Conservation (phyloP, 371 early-diverging fungal genomes). For the Furculomyces boomerangus region DNA sequence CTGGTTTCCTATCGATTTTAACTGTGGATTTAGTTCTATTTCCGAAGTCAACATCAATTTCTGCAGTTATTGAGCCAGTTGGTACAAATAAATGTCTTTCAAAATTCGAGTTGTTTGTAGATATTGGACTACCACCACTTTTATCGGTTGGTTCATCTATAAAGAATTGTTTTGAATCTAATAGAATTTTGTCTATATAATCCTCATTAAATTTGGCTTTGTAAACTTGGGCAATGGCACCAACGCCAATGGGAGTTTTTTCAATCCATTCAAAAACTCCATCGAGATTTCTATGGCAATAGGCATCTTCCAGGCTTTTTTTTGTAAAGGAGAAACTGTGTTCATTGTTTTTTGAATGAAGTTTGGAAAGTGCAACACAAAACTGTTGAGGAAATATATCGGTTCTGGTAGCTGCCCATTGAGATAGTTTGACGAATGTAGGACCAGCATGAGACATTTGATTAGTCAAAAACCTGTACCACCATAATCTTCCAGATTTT, state of each 20-base stretch:
- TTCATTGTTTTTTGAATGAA: slow-evolving; percentile 66
- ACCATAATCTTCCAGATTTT: slow-evolving; percentile 49
- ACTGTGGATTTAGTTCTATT: background rate
- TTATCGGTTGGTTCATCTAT: too few species aligned
- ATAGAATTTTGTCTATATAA: slow-evolving; percentile 4
- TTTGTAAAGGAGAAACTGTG: slow-evolving; percentile 56
- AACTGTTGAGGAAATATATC: slow-evolving; percentile 75
- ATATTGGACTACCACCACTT: too few species aligned
- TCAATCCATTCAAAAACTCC: slow-evolving; percentile 62
- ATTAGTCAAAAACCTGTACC: slow-evolving; percentile 55
- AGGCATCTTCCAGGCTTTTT: slow-evolving; percentile 35
- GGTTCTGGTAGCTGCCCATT: slow-evolving; percentile 88
- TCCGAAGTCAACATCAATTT: background rate
- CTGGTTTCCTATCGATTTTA: background rate
- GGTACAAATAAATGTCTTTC: background rate
- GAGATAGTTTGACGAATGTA: slow-evolving; percentile 76
- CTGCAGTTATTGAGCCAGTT: background rate
- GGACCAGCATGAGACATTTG: slow-evolving; percentile 79
- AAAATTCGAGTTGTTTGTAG: background rate
- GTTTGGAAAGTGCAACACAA: slow-evolving; percentile 49
- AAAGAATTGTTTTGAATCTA: too few species aligned
- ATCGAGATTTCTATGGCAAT: slow-evolving; percentile 38
- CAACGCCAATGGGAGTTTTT: slow-evolving; percentile 67
- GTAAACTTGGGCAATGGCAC: slow-evolving; percentile 91
- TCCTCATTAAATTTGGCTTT: slow-evolving; percentile 29